Evolutionary conservation across 441 rosid species (phyloP), one percentile per base, ranked within the genome.

Genomic region (Gossypium davidsonii): DNA sequence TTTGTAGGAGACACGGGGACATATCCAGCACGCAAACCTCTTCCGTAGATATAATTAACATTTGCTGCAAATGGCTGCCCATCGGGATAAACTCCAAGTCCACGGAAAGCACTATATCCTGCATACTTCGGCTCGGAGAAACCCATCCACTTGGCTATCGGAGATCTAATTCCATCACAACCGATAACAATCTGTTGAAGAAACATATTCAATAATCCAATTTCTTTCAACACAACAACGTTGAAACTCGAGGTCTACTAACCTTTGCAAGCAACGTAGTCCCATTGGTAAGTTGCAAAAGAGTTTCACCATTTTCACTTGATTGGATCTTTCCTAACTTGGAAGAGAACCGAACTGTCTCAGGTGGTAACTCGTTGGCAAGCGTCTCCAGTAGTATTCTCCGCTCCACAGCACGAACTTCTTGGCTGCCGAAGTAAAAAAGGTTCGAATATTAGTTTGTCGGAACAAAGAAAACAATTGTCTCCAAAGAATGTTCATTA

Each of bases 361-460:
- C 80, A 14, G 91, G 75, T 72, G 98, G 97, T 56, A 93, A 80
- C 79, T 83, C 85, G 72, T 65, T 77, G 18, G 94, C 94, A 28
- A 94, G 90, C 49, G 96, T 88, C 77, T 89, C 92, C 82, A 94
- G 76, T 31, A 92, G 97, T 62, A 87, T 85, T 79, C 91, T 84
- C 72, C 98, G 86, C 80, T 94, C 98, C 58, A 94, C 92, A 0
- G 97, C 97, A 2, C 98, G 87, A 64, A 94, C 98, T 87, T 92
- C 98, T 83, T 94, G 98, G 83, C 98, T 94, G 82, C 59, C 53
- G 17, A 26, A 10, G 73, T 67, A 71, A 44, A n/a, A 72, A 44
- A n/a, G 46, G 53, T 4, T n/a, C 21, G 6, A 37, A 11, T 52
- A 42, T 17, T 62, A 18, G 53, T 21, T 46, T 46, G n/a, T 17